Percentiles rank a stretch among this genome's conserved stretches.
Evolutionary conservation across 2,329 filamentous ascomycete genomes (phyloP).

Genomic region (Parafenestella ontariensis): DNA sequence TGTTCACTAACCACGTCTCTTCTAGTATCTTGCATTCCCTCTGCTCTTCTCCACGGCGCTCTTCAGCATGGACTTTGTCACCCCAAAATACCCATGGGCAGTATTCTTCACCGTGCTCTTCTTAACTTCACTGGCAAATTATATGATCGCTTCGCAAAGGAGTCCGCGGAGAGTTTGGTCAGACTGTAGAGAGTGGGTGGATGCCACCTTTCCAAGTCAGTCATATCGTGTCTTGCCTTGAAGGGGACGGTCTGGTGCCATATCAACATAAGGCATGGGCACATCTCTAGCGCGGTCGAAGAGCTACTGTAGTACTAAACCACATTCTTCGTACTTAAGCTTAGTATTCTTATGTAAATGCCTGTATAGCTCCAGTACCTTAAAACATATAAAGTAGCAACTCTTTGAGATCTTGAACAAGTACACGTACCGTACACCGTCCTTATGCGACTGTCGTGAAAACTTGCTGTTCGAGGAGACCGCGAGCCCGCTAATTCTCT

Average conservation of each 20-base stretch:
- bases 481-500: too few relatives aligned
- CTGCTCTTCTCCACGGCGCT: conserved; percentile 20
- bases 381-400: too few relatives aligned
- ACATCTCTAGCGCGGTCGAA: too few relatives aligned
- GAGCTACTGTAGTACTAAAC: too few relatives aligned
- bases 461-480: too few relatives aligned
- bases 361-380: too few relatives aligned
- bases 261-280: too few relatives aligned
- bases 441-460: too few relatives aligned
- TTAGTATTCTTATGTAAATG: too few relatives aligned
- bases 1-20: neutral
- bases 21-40: conserved; percentile 22
- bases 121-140: conserved; percentile 10
- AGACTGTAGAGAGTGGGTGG: neutral
- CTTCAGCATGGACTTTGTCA: conserved; percentile 25
- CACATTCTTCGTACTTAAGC: too few relatives aligned
- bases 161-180: neutral
- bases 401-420: too few relatives aligned
- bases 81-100: conserved; percentile 7
- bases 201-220: neutral
- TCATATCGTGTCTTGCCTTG: neutral
- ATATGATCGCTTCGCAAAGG: conserved; percentile 11
- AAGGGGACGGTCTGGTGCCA: neutral
- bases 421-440: too few relatives aligned
- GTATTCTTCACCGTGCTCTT: conserved; percentile 14